Evolutionary conservation across 176 grass and related monocot genomes (phyloP).

Genomic region (Eremochloa ophiuroides): DNA sequence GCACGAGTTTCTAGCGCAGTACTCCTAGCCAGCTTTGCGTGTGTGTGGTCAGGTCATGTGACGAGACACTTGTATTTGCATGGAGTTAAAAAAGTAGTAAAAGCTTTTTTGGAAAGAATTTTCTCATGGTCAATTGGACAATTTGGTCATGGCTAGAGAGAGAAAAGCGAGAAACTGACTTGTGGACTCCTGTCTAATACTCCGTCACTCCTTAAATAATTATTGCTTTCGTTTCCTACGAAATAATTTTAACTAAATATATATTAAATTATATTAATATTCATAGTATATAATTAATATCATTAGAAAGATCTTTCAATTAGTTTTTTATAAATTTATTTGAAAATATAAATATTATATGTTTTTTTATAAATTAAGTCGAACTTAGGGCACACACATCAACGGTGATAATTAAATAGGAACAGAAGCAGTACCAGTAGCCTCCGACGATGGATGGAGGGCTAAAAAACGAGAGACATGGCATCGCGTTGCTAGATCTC

Average conservation of each 20-base stretch:
- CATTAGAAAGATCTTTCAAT: too few relatives aligned
- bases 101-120: not conserved
- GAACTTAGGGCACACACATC: too few relatives aligned
- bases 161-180: conserved; percentile 4
- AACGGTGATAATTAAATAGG: too few relatives aligned
- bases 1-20: not conserved
- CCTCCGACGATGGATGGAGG: not conserved
- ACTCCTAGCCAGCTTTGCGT: not conserved
- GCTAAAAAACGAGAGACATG: conserved; percentile 24
- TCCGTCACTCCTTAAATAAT: too few relatives aligned
- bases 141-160: not conserved
- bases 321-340: too few relatives aligned
- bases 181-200: conserved; percentile 9
- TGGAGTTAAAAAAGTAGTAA: not conserved
- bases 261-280: too few relatives aligned
- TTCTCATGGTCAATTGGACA: not conserved
- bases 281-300: too few relatives aligned
- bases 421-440: too few relatives aligned
- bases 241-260: too few relatives aligned
- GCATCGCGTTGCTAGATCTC: conserved; percentile 35
- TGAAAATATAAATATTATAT: too few relatives aligned
- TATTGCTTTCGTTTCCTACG: too few relatives aligned
- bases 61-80: conserved; percentile 9
- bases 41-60: conserved; percentile 4
- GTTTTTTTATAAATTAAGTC: too few relatives aligned